These are phyloP conservation scores for Zoysia pacifica DNA, from an alignment of 176 grass and related monocot genomes.

Conservation along the genomic window DNA sequence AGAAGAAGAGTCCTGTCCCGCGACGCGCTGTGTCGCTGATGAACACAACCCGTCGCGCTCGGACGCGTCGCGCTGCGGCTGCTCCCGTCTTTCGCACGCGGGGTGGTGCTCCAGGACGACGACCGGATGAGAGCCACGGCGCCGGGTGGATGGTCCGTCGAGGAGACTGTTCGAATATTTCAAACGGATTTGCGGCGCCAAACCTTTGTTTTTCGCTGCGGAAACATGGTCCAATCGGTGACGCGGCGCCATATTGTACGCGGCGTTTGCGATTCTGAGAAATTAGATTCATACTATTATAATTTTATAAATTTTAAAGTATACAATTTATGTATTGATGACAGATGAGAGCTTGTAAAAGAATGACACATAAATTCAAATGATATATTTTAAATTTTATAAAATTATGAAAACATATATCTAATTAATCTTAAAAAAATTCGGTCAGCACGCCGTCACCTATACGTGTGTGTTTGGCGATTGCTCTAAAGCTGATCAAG, in stretches of 20 bases:
- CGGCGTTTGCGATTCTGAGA: neutral
- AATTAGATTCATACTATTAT: too few relatives aligned
- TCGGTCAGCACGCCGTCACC: neutral
- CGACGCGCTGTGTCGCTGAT: neutral
- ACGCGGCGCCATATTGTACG: neutral
- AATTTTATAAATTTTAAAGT: too few relatives aligned
- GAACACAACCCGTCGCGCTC: neutral
- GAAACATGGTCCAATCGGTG: neutral
- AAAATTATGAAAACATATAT: too few relatives aligned
- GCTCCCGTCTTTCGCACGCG: neutral
- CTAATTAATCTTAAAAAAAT: neutral
- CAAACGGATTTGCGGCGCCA: neutral
- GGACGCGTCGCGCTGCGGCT: neutral
- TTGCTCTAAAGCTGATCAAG: too few relatives aligned
- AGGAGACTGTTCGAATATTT: neutral
- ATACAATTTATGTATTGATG: too few relatives aligned
- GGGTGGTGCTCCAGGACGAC: neutral
- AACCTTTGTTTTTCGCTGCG: neutral
- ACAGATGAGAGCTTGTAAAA: too few relatives aligned
- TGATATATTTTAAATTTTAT: too few relatives aligned
- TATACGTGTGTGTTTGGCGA: too few relatives aligned
- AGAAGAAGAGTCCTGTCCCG: neutral
- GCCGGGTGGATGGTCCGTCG: neutral
- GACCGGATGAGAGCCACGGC: neutral
- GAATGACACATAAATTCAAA: too few relatives aligned